Evolutionary conservation across 345 rosid genomes (phyloP).

Genomic region (Eucalyptus tenuipes): DNA sequence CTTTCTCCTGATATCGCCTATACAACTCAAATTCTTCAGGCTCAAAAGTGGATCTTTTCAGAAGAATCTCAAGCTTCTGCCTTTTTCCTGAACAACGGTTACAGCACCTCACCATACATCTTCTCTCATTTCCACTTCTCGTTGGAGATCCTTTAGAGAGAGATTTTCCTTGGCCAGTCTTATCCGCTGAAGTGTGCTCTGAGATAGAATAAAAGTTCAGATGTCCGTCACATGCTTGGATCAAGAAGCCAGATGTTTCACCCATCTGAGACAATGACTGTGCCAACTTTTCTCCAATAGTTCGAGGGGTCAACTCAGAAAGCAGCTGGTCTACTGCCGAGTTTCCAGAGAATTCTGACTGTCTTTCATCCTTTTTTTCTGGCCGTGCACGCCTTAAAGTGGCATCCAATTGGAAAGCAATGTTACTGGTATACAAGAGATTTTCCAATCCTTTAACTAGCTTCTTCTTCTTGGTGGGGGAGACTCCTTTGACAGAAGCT

Average conservation of each 20-base stretch:
- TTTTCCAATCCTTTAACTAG: conserved; percentile 54
- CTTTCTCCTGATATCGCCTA: conserved; percentile 69
- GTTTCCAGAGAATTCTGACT: not conserved
- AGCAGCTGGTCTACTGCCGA: conserved; percentile 6
- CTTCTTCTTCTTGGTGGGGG: conserved; percentile 44
- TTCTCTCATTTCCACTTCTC: conserved; percentile 21
- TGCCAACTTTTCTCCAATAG: conserved; percentile 53
- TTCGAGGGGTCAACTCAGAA: conserved; percentile 19
- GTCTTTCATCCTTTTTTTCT: conserved; percentile 8
- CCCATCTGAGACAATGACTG: conserved; percentile 19
- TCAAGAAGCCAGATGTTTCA: conserved; percentile 20
- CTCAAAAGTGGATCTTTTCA: conserved; percentile 85
- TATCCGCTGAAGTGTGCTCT: conserved; percentile 12
- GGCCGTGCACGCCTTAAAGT: conserved; percentile 21
- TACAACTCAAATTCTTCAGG: conserved; percentile 77
- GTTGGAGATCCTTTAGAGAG: conserved; percentile 25
- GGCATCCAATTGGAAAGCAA: conserved; percentile 78
- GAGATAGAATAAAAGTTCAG: conserved; percentile 45
- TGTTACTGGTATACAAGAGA: conserved; percentile 58
- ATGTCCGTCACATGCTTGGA: conserved; percentile 78
- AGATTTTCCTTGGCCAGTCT: conserved; percentile 11
- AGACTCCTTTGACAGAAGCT: conserved; percentile 60
- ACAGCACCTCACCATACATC: conserved; percentile 18
- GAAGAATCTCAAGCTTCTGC: conserved; percentile 61
- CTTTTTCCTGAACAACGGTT: conserved; percentile 19